These are phyloP conservation scores for Pseudogymnoascus sp. DNA, from an alignment of 2,329 filamentous ascomycete species.

Conservation along the genomic window DNA sequence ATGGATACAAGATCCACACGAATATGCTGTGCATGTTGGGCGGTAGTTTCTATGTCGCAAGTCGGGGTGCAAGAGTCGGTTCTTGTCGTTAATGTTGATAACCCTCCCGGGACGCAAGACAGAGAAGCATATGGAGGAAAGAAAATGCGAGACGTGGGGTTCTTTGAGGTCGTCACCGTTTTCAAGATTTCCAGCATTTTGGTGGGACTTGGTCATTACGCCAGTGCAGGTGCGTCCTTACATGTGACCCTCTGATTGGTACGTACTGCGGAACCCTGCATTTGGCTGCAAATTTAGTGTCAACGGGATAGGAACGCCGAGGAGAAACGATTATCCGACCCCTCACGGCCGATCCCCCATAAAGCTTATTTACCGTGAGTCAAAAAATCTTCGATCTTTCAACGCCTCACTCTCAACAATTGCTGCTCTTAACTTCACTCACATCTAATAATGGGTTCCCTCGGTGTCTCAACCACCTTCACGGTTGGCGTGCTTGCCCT, in stretches of 20 bases:
- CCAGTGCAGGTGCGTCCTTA: background rate
- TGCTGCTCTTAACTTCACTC: background rate
- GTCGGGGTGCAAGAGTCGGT: background rate
- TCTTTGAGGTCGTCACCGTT: background rate
- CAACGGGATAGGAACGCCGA: slow-evolving; percentile 7
- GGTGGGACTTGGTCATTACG: slow-evolving; percentile 8
- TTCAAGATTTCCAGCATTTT: slow-evolving; percentile 10
- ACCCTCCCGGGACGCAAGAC: slow-evolving; percentile 8
- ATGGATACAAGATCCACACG: slow-evolving; percentile 35
- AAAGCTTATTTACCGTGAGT: slow-evolving; percentile 7
- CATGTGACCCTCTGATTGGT: slow-evolving; percentile 6
- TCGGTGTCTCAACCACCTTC: slow-evolving; percentile 28
- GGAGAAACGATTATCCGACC: slow-evolving; percentile 3
- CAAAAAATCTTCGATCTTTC: slow-evolving; percentile 7
- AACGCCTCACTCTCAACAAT: background rate
- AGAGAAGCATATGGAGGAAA: background rate
- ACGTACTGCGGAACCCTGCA: slow-evolving; percentile 8
- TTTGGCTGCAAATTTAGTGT: background rate
- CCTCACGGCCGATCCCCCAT: slow-evolving; percentile 7
- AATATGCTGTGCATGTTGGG: slow-evolving; percentile 14
- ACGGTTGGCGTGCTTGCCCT: slow-evolving; percentile 61
- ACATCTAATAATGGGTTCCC: slow-evolving; percentile 18
- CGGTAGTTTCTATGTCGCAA: background rate
- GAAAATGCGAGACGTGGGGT: background rate
- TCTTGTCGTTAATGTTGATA: slow-evolving; percentile 3